Base-by-base conservation (phyloP, 805 yeast species). In the Ogataea nonfermentans region DNA sequence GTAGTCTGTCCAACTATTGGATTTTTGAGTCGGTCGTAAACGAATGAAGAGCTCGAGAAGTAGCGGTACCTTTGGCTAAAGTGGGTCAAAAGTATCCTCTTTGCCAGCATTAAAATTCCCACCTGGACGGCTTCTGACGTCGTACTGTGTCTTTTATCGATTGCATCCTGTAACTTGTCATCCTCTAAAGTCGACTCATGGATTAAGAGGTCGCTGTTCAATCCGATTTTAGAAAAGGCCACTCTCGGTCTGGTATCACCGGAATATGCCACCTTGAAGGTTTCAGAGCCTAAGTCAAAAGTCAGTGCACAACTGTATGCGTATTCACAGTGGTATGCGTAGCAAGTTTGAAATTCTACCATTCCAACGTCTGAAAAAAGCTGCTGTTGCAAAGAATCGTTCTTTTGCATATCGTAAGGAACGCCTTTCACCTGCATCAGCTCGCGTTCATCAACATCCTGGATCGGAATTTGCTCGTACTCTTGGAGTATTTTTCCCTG, bases 141-240 rank as follows among this genome's bases (percentile, higher is more conserved):
- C 0, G 99, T 93, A 10, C 95, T 80, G 57, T 93, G 99, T 44
- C 78, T 76, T 58, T 93, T 93, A 24, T 74, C 71, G 19, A 75
- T 61, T 0, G 99, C 99, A 59, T 89, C 97, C 38, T 75, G 79
- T 6, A 71, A 65, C 32, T 88, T 68, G 23, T 75, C 85, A 59
- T 88, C 86, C 41, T 87, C 96, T 46, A 93, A 73, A 0, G 99
- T 87, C 0, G 97, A 90, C 60, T 93, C 99, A 61, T 93, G 99
- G 34, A 93, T 80, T 43, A 93, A 69, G 34, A 93, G 59, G 55
- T 88, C 91, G 19, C 87, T 76, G 9, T 67, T 59, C 14, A 56
- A 44, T 2, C 96, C 98, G 37, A 86, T 74, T 2, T 65, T 69
- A 2, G 66, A 53, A 61, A 89, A 89, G 34, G 59, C 63, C 3